These are phyloP conservation scores for Cladorrhinum sp. DNA, from an alignment of 2,329 filamentous ascomycete genomes.

Conservation along the genomic window DNA sequence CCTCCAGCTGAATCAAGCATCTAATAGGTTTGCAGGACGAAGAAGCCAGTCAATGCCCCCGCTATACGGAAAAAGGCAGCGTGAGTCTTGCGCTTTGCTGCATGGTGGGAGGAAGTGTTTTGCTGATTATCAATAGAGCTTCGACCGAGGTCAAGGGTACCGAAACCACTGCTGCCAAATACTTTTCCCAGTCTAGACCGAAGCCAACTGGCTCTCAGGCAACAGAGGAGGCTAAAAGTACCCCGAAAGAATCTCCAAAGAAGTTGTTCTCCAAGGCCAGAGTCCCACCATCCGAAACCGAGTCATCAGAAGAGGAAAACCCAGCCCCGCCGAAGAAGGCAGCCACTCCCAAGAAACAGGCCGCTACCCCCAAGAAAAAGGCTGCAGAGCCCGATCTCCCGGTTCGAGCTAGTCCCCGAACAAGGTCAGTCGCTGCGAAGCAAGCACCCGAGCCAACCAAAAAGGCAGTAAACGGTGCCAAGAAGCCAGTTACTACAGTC, in stretches of 20 bases:
- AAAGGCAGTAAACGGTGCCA: constrained; percentile 35
- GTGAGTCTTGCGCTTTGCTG: constrained; percentile 36
- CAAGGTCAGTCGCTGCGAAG: constrained; percentile 39
- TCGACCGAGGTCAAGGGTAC: constrained; percentile 45
- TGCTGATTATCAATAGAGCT: constrained; percentile 29
- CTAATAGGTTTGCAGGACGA: constrained; percentile 40
- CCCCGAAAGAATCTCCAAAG: constrained; percentile 36
- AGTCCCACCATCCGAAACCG: neutral
- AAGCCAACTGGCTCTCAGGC: constrained; percentile 30
- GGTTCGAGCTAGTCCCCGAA: constrained; percentile 53
- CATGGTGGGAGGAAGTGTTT: neutral
- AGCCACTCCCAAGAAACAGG: neutral
- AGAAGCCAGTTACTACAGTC: constrained; percentile 40
- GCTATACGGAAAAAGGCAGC: constrained; percentile 53
- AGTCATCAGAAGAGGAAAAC: neutral
- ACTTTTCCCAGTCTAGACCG: constrained; percentile 51
- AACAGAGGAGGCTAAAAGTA: constrained; percentile 17
- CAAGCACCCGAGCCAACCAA: constrained; percentile 28
- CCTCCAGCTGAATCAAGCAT: neutral
- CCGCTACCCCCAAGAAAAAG: constrained; percentile 29
- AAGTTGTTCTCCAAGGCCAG: constrained; percentile 20
- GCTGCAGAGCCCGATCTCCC: constrained; percentile 23
- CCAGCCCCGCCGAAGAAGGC: too few species aligned
- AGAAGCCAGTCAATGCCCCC: constrained; percentile 53
- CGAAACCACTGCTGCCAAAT: constrained; percentile 55